Evolutionary conservation across 208 protist genomes (phyloP).

Genomic region (Acanthamoeba lenticulata): DNA sequence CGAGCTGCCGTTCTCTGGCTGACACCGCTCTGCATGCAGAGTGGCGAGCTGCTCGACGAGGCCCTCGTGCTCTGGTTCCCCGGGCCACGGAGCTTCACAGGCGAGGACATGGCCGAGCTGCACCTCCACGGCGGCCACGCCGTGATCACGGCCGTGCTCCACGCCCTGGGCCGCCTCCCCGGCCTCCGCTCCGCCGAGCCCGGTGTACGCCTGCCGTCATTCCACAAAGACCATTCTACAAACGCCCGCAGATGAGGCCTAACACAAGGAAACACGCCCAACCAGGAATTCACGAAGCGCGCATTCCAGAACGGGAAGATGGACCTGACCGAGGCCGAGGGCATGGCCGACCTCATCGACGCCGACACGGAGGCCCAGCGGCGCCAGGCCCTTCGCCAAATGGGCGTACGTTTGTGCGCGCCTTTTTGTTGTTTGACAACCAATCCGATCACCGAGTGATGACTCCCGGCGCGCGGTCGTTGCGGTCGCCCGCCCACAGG

Average conservation of each 20-base stretch:
- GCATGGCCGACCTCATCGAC: constrained; percentile 86
- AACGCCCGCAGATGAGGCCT: too few relatives aligned
- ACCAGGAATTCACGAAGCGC: constrained; percentile 15
- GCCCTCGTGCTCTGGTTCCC: constrained; percentile 49
- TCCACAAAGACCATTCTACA: neutral
- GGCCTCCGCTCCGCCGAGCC: constrained; percentile 79
- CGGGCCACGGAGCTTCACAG: constrained; percentile 80
- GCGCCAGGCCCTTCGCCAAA: constrained; percentile 80
- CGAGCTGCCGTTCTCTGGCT: too few relatives aligned
- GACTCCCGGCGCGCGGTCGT: too few relatives aligned
- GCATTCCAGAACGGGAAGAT: constrained; percentile 84
- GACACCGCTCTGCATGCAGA: too few relatives aligned
- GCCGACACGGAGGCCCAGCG: constrained; percentile 86
- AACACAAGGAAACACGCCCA: too few relatives aligned
- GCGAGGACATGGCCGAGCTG: constrained; percentile 89
- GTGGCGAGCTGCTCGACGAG: constrained; percentile 36
- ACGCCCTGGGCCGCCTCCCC: constrained; percentile 55
- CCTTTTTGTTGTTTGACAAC: too few relatives aligned
- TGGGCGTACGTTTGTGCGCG: constrained; percentile 69
- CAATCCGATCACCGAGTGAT: too few relatives aligned
- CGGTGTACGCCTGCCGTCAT: constrained; percentile 80
- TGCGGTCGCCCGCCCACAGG: too few relatives aligned
- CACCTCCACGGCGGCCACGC: constrained; percentile 87
- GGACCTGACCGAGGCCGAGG: constrained; percentile 88
- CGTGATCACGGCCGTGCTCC: constrained; percentile 81